Evolutionary conservation across 2,329 filamentous ascomycete species (phyloP).

Genomic region (Fusarium tanahbumbuense): DNA sequence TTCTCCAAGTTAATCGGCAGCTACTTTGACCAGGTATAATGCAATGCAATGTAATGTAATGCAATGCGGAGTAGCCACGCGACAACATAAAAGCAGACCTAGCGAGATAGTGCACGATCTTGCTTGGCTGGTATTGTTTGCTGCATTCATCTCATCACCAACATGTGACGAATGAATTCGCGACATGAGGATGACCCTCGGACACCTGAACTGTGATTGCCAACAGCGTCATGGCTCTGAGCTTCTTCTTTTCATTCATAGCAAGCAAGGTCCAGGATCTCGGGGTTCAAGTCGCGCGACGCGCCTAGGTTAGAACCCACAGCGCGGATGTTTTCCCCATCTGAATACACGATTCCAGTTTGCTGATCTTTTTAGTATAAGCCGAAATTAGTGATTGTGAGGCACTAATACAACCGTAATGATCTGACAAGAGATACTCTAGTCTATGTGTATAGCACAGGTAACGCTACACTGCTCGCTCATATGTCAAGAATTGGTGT

Average conservation of each 20-base stretch:
- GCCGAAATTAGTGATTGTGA: conserved; percentile 33
- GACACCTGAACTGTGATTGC: conserved; percentile 14
- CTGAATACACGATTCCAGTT: conserved; percentile 2
- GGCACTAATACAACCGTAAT: conserved; percentile 1
- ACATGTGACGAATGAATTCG: conserved; percentile 18
- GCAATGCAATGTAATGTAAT: neutral
- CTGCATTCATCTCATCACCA: conserved; percentile 18
- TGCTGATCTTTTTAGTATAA: conserved; percentile 20
- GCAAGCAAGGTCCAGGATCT: conserved; percentile 33
- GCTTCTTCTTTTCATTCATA: conserved; percentile 18
- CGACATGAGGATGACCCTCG: conserved; percentile 2
- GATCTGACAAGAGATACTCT: conserved; percentile 16
- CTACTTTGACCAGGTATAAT: neutral
- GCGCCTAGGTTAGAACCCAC: conserved; percentile 12
- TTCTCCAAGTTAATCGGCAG: conserved; percentile 1
- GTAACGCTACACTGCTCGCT: neutral
- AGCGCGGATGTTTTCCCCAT: conserved; percentile 32
- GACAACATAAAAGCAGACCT: conserved; percentile 4
- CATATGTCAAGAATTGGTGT: conserved; percentile 1
- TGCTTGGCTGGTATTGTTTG: conserved; percentile 17
- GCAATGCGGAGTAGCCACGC: conserved; percentile 6
- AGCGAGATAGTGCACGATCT: conserved; percentile 1
- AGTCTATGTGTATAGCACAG: conserved; percentile 6
- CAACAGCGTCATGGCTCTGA: conserved; percentile 9
- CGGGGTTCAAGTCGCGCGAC: conserved; percentile 27